Evolutionary conservation across 1,284 basidiomycete species (phyloP), one percentile per base, ranked within the genome.

Genomic region (Leucoagaricus sp.): DNA sequence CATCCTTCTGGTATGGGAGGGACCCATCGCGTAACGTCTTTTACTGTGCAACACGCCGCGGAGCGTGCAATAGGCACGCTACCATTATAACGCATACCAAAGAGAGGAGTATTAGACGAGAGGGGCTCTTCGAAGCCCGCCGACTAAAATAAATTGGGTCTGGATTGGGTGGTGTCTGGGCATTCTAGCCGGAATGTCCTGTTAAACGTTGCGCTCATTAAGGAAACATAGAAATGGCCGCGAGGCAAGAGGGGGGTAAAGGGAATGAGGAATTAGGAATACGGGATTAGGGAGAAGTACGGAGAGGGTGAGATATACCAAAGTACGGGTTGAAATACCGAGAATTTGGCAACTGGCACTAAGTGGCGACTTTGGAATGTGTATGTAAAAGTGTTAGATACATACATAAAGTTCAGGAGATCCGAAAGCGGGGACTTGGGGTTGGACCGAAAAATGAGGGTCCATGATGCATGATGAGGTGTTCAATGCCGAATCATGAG

Each of bases 81-180:
- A n/a, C n/a, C n/a, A 38, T 10, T 38, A 13, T n/a, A 38, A 38
- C 13, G 15, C 36, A 38, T 38, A n/a, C 36, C 36, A 38, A 15
- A 38, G 36, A 38, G 15, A 13, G 31, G 8, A 38, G 36, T n/a
- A n/a, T n/a, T n/a, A n/a, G 10, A 25, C 15, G n/a, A 33, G 13
- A 26, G 25, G 12, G 28, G 6, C 17, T 38, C 41, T 53, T 44
- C 41, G 51, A 53, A 53, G 45, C 46, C 29, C 31, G 31, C 41
- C 41, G 29, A 45, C 41, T 29, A 53, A 44, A 52, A 33, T 48
- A 40, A n/a, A 23, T 23, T 31, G 12, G 50, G 34, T 17, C 46
- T 31, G n/a, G n/a, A 31, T 19, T 38, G 19, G 21, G 48, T 8
- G 33, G 21, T 13, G n/a, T 42, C 4, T 42, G 50, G 38, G 21